Base-by-base conservation (phyloP, 148 eudicot genomes). In the Camellia lanceoleosa region DNA sequence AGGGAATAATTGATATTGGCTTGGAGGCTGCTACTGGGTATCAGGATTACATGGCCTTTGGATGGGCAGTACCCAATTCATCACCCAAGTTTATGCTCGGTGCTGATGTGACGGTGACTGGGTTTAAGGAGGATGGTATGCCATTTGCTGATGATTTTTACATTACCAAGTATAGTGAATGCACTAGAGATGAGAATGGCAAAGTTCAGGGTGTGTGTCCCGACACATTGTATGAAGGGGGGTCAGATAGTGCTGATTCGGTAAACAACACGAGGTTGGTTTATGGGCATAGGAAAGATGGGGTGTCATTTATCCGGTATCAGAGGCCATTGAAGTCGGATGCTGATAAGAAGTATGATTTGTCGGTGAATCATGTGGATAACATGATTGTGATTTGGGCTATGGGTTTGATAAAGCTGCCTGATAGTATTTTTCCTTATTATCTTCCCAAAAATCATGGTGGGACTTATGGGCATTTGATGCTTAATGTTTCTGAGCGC, bases 371-470 rank as follows among this genome's bases (percentile, higher is more conserved):
- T 76, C 88, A 83, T 38, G 80, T 75, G 7, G 87, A 74, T 16
- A 90, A 87, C 76, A 88, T 86, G 92, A 90, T 88, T 62, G 92
- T 93, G 66, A 89, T 95, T 77, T 95, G 98, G 98, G 94, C 98
- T 66, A 69, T 90, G 77, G 98, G 98, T 52, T 85, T 85, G 75
- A 90, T 95, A 20, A 93, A 95, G 84, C 93, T 92, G 9, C 97
- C 98, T 8, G 98, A 95, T 87, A 83, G 74, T 47, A 49, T 95
- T 30, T 88, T 87, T 16, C 98, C 97, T 71, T 86, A 87, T 76
- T 91, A 92, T 82, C 91, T 95, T 76, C 98, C 98, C n/a, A 88
- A 89, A 72, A 88, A 89, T 73, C 98, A 95, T 56, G 97, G 96
- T 5, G 91, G 88, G 20, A 83, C 86, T 52, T 95, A 78, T 79